phyloP scores from a whole-genome alignment of 352 stramenopile species.

The Phytophthora cryptogea region DNA sequence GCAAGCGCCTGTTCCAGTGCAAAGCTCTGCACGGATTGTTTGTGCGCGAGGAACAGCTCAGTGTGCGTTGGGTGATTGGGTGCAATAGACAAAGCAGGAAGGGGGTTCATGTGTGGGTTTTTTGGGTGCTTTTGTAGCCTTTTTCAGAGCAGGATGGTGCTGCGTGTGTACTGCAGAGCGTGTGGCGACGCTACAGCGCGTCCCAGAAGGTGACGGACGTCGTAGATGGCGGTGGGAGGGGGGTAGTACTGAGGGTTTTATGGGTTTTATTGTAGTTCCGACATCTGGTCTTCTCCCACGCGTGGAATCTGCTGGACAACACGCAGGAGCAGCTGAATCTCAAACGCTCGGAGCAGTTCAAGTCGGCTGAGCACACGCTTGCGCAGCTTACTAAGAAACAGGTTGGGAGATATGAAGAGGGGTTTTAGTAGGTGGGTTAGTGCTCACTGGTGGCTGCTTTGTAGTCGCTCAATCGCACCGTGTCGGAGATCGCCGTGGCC shows the following conservation, averaged over 20 bases:
- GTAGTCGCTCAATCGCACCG: constrained; percentile 50
- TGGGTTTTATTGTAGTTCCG: constrained; percentile 51
- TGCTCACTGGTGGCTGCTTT: constrained; percentile 9
- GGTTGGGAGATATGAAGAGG: constrained; percentile 28
- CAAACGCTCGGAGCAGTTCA: constrained; percentile 87
- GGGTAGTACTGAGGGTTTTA: not conserved
- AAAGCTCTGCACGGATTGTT: constrained; percentile 84
- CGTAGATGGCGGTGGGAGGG: not conserved
- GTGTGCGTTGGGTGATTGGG: constrained; percentile 32
- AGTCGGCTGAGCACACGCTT: constrained; percentile 81
- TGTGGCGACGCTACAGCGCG: constrained; percentile 69
- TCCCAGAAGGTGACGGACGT: constrained; percentile 61
- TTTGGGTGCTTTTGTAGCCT: constrained; percentile 33
- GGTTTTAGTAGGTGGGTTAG: not conserved
- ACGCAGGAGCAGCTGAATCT: constrained; percentile 90
- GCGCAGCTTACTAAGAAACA: constrained; percentile 74
- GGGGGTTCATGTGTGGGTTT: too few species aligned
- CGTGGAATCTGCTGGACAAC: constrained; percentile 92
- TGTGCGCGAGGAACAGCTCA: constrained; percentile 79
- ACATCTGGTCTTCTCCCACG: constrained; percentile 76
- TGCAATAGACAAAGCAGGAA: too few species aligned
- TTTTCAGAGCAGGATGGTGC: constrained; percentile 82
- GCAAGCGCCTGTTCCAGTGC: constrained; percentile 82
- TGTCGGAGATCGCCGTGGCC: constrained; percentile 60
- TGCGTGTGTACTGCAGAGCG: constrained; percentile 77